Percentiles rank a stretch among this genome's conserved stretches.
Conservation (phyloP, 2,329 filamentous ascomycete genomes). For the Cryphonectria carpinicola region DNA sequence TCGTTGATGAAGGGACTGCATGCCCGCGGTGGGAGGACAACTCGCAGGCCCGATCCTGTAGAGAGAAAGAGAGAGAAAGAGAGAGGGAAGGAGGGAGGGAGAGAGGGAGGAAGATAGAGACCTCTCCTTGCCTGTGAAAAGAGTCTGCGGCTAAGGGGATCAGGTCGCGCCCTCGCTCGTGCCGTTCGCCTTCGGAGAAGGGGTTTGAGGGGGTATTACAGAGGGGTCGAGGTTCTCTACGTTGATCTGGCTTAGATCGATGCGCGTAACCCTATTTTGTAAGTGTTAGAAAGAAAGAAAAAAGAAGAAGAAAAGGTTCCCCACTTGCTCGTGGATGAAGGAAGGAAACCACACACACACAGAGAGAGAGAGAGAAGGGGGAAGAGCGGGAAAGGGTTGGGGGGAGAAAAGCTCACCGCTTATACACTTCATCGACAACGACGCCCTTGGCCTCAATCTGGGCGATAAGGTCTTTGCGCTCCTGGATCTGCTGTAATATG, state of each 20-base stretch:
- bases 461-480: constrained; percentile 60
- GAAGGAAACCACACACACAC: neutral
- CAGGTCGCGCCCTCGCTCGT: neutral
- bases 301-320: too few relatives aligned
- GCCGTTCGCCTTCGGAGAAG: neutral
- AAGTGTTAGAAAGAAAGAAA: neutral
- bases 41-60: too few relatives aligned
- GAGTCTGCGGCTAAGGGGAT: neutral
- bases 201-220: neutral
- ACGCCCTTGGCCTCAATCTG: constrained; percentile 64
- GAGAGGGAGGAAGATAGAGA: too few relatives aligned
- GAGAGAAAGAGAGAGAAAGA: too few relatives aligned
- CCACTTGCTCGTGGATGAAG: too few relatives aligned
- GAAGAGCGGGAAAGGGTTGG: neutral
- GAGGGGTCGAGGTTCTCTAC: constrained; percentile 17
- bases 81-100: too few relatives aligned
- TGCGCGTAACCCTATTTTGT: constrained; percentile 4
- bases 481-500: constrained; percentile 62
- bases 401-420: constrained; percentile 27
- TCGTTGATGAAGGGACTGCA: too few relatives aligned
- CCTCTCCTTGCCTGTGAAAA: neutral
- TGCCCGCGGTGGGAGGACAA: too few relatives aligned
- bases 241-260: constrained; percentile 26
- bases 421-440: constrained; percentile 48
- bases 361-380: neutral